phyloP scores from a whole-genome alignment of 2,329 filamentous ascomycete species.

The Pestalotiopsis sp. region DNA sequence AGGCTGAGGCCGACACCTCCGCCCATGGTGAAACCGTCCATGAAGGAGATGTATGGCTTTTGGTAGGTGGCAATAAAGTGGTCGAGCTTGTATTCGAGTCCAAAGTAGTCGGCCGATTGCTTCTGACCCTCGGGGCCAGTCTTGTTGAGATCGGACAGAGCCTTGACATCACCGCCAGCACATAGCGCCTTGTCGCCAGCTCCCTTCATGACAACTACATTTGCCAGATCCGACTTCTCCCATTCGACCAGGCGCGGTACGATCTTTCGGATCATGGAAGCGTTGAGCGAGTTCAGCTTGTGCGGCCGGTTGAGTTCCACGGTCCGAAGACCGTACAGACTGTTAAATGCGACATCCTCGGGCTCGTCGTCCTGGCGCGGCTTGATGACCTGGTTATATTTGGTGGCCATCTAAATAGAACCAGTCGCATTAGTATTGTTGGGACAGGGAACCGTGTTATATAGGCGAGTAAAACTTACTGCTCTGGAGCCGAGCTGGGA shows the following conservation, averaged over 20 bases:
- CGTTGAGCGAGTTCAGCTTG: conserved; percentile 91
- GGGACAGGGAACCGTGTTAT: background rate
- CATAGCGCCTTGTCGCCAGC: conserved; percentile 85
- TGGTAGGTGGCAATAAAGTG: conserved; percentile 91
- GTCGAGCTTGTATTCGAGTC: conserved; percentile 92
- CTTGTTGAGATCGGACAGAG: conserved; percentile 74
- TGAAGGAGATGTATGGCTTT: conserved; percentile 93
- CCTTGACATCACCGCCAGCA: conserved; percentile 87
- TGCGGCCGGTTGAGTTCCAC: conserved; percentile 92
- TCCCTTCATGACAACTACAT: conserved; percentile 90
- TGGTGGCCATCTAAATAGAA: conserved; percentile 39
- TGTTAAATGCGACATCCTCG: conserved; percentile 92
- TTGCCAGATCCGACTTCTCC: conserved; percentile 92
- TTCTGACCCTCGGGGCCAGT: conserved; percentile 70
- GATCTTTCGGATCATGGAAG: conserved; percentile 95
- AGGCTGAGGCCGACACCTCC: conserved; percentile 93
- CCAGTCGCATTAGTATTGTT: background rate
- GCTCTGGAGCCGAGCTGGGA: conserved; percentile 56
- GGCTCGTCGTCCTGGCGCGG: conserved; percentile 71
- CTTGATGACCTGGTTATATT: conserved; percentile 40
- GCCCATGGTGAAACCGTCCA: conserved; percentile 99
- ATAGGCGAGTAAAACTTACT: conserved; percentile 10
- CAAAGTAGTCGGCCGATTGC: conserved; percentile 84
- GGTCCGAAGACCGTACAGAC: conserved; percentile 84
- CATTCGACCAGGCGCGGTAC: conserved; percentile 87